A percentile compares a stretch with the other conserved stretches of the same genome.
These are phyloP conservation scores for Didymella sp. DNA, from an alignment of 2,329 filamentous ascomycete species.

Conservation along the genomic window DNA sequence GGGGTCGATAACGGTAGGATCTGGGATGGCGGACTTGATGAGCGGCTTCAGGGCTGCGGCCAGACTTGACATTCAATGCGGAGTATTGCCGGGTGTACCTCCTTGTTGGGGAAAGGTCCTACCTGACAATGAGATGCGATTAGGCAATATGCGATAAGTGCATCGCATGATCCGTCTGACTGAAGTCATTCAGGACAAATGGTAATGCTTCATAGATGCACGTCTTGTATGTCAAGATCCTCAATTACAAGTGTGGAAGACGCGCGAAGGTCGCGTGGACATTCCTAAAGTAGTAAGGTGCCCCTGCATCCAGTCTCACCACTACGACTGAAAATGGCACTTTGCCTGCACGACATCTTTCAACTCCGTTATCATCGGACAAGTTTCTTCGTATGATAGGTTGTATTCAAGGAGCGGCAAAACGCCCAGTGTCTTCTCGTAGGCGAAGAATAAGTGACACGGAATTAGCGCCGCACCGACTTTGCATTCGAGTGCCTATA, in stretches of 20 bases:
- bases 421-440: neutral
- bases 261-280: conserved; percentile 1
- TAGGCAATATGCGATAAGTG: neutral
- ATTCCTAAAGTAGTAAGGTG: conserved; percentile 5
- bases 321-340: neutral
- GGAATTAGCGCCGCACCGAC: neutral
- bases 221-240: neutral
- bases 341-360: neutral
- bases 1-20: conserved; percentile 16
- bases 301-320: neutral
- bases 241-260: neutral
- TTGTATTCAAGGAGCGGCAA: neutral
- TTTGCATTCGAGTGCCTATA: no score
- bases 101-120: conserved; percentile 7
- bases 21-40: conserved; percentile 7
- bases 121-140: neutral
- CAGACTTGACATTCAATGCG: conserved; percentile 1
- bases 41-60: conserved; percentile 1
- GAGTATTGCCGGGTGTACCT: conserved; percentile 18
- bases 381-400: neutral
- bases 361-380: neutral
- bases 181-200: neutral
- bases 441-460: neutral
- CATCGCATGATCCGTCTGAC: neutral
- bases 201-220: neutral